Conservation (phyloP, 176 grass and related monocot species). For the Juncus inflexus region DNA sequence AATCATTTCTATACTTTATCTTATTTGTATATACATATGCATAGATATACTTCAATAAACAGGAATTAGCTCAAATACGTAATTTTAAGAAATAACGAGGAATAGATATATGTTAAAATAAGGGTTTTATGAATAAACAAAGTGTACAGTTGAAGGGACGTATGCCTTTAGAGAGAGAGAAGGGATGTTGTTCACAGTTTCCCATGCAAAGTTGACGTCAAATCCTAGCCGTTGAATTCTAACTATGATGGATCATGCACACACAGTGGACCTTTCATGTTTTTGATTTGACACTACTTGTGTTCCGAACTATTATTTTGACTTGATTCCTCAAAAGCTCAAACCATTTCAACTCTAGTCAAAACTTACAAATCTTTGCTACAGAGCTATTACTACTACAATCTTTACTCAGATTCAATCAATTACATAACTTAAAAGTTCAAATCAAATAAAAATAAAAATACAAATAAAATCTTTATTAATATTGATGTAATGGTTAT, state of each 20-base stretch:
- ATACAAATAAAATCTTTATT: not conserved
- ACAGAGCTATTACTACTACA: not conserved
- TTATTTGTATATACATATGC: not conserved
- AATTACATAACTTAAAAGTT: not conserved
- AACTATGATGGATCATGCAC: too few relatives aligned
- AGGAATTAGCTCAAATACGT: not conserved
- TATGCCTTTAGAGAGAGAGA: slow-evolving; percentile 20
- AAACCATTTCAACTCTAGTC: too few relatives aligned
- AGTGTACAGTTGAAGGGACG: not conserved
- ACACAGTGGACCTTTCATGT: slow-evolving; percentile 34
- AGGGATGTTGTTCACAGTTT: not conserved
- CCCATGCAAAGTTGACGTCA: too few relatives aligned
- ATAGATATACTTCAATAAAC: slow-evolving; percentile 1
- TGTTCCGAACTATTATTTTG: slow-evolving; percentile 18
- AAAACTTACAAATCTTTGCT: too few relatives aligned
- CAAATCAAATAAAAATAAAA: not conserved
- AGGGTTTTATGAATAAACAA: not conserved
- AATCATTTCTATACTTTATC: too few relatives aligned
- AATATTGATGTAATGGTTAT: too few relatives aligned
- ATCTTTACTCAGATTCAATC: not conserved
- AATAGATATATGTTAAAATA: too few relatives aligned
- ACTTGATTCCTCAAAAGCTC: not conserved
- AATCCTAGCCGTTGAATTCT: too few relatives aligned
- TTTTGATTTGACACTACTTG: slow-evolving; percentile 25
- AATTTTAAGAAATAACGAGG: not conserved